These are phyloP conservation scores for Pseudopithomyces maydicus DNA, from an alignment of 2,329 filamentous ascomycete genomes.

Conservation along the genomic window DNA sequence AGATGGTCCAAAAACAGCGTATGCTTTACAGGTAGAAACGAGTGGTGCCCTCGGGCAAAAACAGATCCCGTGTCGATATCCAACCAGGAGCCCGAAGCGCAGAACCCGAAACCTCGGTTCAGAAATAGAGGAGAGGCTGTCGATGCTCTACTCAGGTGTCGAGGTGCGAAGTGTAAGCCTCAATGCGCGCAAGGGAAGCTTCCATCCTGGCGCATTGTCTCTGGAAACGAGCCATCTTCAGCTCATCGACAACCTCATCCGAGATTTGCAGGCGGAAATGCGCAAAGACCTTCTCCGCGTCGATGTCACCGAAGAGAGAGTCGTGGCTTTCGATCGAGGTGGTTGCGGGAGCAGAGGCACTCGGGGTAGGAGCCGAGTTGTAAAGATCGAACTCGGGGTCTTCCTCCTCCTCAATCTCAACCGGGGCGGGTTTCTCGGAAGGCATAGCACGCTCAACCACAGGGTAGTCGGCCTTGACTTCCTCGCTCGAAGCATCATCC, in stretches of 20 bases:
- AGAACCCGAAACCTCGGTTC: constrained; percentile 10
- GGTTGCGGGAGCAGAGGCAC: constrained; percentile 47
- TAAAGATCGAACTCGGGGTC: constrained; percentile 68
- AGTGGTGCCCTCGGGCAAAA: constrained; percentile 1
- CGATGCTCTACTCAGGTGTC: constrained; percentile 29
- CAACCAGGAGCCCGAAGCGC: constrained; percentile 19
- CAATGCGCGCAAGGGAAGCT: constrained; percentile 38
- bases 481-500: constrained; percentile 47
- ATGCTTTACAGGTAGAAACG: neutral
- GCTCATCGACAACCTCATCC: constrained; percentile 50
- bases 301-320: constrained; percentile 56
- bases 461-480: constrained; percentile 57
- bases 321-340: constrained; percentile 35
- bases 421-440: constrained; percentile 18
- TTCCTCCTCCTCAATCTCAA: constrained; percentile 52
- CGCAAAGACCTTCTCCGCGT: constrained; percentile 67
- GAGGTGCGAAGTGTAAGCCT: constrained; percentile 41
- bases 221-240: constrained; percentile 39
- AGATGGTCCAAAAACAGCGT: constrained; percentile 4
- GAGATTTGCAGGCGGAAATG: constrained; percentile 69
- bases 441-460: constrained; percentile 50
- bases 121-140: neutral
- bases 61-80: constrained; percentile 10
- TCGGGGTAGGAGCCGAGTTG: constrained; percentile 49
- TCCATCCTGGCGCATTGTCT: constrained; percentile 42